phyloP scores from a whole-genome alignment of 257 asterid genomes.

The Mentha longifolia region DNA sequence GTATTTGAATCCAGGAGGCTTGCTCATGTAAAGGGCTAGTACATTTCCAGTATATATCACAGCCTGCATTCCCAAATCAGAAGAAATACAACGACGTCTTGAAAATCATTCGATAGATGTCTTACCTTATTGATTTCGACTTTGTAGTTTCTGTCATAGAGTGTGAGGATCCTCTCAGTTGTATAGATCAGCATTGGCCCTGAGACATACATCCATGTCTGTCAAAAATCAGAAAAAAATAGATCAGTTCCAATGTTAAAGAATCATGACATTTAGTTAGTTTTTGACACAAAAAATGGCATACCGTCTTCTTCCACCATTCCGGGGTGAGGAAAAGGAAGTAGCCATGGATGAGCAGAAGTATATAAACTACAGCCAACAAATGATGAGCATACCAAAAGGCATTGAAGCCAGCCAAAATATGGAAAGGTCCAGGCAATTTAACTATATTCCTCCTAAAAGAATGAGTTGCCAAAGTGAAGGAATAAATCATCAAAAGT shows the following conservation, averaged over 20 bases:
- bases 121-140: conserved; percentile 71
- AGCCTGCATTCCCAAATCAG: conserved; percentile 56
- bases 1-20: conserved; percentile 80
- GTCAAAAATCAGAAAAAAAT: conserved; percentile 10
- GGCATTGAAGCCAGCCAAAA: conserved; percentile 83
- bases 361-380: conserved; percentile 65
- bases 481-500: conserved; percentile 59
- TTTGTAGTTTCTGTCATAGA: conserved; percentile 56
- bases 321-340: conserved; percentile 59
- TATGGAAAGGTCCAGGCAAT: conserved; percentile 61
- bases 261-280: not conserved
- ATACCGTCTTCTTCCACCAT: conserved; percentile 81
- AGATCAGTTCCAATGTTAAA: conserved; percentile 4
- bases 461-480: conserved; percentile 70
- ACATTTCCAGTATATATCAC: conserved; percentile 87
- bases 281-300: not conserved
- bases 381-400: conserved; percentile 96
- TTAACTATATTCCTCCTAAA: conserved; percentile 77
- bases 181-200: conserved; percentile 64
- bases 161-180: conserved; percentile 66
- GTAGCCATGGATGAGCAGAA: conserved; percentile 78
- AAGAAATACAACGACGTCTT: not conserved
- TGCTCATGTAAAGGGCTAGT: conserved; percentile 82
- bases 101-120: not conserved
- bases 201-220: conserved; percentile 93